Evolutionary conservation across 345 rosid species (phyloP).

Genomic region (Trapa bicornis): DNA sequence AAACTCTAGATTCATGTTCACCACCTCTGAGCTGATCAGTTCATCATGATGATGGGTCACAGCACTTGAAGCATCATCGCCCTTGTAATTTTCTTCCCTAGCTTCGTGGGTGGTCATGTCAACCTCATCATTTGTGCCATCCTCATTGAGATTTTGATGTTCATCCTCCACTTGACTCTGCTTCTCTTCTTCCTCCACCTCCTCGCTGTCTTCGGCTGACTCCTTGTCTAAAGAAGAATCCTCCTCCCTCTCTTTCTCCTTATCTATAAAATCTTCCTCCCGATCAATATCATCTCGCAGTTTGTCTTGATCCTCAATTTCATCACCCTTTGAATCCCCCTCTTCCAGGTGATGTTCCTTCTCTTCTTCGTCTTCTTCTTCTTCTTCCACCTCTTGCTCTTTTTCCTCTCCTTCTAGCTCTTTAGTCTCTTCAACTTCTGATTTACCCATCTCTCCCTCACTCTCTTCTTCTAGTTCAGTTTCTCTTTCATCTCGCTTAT

Average conservation of each 20-base stretch:
- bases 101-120: slow-evolving; percentile 47
- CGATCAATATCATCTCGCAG: slow-evolving; percentile 16
- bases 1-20: slow-evolving; percentile 25
- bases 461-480: slow-evolving; percentile 13
- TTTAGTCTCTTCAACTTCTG: neutral
- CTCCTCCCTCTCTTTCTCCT: slow-evolving; percentile 28
- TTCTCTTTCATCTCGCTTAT: slow-evolving; percentile 3
- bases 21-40: slow-evolving; percentile 14
- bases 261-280: slow-evolving; percentile 17
- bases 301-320: slow-evolving; percentile 15
- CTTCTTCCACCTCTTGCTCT: slow-evolving; percentile 23
- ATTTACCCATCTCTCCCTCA: slow-evolving; percentile 23
- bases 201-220: no score
- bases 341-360: slow-evolving; percentile 11
- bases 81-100: slow-evolving; percentile 70
- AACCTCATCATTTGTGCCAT: slow-evolving; percentile 24
- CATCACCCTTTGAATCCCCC: slow-evolving; percentile 28
- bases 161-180: no score
- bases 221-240: neutral
- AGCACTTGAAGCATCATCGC: slow-evolving; percentile 96
- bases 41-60: slow-evolving; percentile 51
- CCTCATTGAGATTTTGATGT: no score
- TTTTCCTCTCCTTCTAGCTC: slow-evolving; percentile 20
- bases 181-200: no score
- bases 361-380: slow-evolving; percentile 7